phyloP scores from a whole-genome alignment of 225 moss, liverwort and hornwort species.

The Bryoerythrophyllum caledonicum region DNA sequence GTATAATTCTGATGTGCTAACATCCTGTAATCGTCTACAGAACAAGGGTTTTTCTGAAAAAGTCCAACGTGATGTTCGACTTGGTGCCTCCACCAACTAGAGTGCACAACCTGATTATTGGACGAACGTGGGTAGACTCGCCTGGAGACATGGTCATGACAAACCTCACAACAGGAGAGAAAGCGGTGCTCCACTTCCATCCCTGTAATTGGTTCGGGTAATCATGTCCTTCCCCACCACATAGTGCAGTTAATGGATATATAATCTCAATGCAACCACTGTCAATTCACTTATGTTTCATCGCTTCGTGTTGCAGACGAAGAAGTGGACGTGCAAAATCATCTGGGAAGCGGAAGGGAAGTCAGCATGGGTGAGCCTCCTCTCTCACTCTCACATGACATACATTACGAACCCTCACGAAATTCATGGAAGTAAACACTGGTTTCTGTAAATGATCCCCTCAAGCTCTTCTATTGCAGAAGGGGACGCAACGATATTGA shows the following conservation, averaged over 20 bases:
- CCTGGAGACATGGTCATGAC: constrained; percentile 76
- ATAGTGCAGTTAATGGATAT: neutral
- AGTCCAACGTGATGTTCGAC: constrained; percentile 64
- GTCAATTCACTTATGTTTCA: neutral
- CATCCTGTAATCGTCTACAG: constrained; percentile 24
- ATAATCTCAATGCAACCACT: too few relatives aligned
- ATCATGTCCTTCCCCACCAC: neutral
- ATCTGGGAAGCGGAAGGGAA: constrained; percentile 24
- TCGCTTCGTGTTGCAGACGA: constrained; percentile 9
- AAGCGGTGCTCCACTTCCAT: constrained; percentile 72
- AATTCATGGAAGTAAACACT: too few relatives aligned
- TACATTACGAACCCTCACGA: neutral
- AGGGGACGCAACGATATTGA: neutral
- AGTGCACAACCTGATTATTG: constrained; percentile 76
- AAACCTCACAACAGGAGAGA: constrained; percentile 77
- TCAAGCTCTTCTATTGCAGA: neutral
- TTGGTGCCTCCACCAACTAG: constrained; percentile 72
- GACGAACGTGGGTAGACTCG: constrained; percentile 79
- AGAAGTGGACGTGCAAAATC: constrained; percentile 6
- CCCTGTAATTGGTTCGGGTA: constrained; percentile 87
- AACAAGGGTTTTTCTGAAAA: constrained; percentile 73
- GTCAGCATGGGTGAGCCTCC: constrained; percentile 13
- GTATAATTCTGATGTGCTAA: neutral
- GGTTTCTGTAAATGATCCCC: too few relatives aligned
- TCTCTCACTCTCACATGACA: neutral